These are phyloP conservation scores for Omphalea diandra DNA, from an alignment of 441 rosid species.

Conservation along the genomic window DNA sequence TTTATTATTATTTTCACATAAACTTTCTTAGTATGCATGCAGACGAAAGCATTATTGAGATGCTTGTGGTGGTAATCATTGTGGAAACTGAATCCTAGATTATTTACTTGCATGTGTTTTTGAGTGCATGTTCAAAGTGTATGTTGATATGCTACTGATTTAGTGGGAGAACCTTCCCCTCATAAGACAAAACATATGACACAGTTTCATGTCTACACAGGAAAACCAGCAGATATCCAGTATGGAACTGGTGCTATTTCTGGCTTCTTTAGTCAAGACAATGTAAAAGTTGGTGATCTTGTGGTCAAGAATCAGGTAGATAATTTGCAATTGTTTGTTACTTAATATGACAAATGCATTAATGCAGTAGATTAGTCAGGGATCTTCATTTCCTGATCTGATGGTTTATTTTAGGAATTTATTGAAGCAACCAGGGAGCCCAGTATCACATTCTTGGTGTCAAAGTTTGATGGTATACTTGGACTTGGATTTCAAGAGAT, in stretches of 20 bases:
- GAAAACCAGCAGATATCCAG: slow-evolving; percentile 66
- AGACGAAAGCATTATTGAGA: not conserved
- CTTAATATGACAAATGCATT: slow-evolving; percentile 4
- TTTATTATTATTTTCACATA: not conserved
- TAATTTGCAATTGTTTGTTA: slow-evolving; percentile 14
- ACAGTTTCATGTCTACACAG: slow-evolving; percentile 30
- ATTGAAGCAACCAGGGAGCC: slow-evolving; percentile 86
- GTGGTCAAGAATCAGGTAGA: slow-evolving; percentile 73
- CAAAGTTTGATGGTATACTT: slow-evolving; percentile 85
- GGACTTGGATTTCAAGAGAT: slow-evolving; percentile 92
- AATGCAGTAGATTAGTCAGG: not conserved
- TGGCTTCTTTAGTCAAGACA: slow-evolving; percentile 74
- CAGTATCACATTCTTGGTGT: slow-evolving; percentile 62
- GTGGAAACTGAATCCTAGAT: not conserved
- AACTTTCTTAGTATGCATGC: not conserved
- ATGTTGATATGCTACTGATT: not conserved
- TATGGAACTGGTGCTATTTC: slow-evolving; percentile 87
- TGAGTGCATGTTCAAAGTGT: not conserved
- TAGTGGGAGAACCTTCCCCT: slow-evolving; percentile 1
- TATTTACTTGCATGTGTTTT: not conserved
- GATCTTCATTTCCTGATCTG: not conserved
- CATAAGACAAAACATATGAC: slow-evolving; percentile 6
- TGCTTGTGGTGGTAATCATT: not conserved
- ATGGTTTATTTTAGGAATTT: slow-evolving; percentile 50
- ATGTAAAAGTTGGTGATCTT: slow-evolving; percentile 67